These are phyloP conservation scores for Immersiporthe knoxdaviesiana DNA, from an alignment of 2,329 filamentous ascomycete species.

Conservation along the genomic window DNA sequence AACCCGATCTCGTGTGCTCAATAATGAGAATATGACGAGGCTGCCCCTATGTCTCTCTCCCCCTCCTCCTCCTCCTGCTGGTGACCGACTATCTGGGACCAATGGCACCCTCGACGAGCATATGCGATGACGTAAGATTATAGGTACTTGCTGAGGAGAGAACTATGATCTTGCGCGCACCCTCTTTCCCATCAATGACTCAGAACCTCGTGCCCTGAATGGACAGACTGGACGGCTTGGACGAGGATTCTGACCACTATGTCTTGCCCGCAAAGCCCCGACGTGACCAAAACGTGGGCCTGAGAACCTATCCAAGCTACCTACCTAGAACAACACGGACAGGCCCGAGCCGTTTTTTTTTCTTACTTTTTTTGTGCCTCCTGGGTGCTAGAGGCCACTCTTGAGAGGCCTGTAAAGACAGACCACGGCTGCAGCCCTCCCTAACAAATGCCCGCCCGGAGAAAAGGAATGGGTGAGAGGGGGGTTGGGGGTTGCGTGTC, in stretches of 20 bases:
- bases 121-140: conserved; percentile 13
- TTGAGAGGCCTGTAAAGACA: background rate
- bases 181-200: background rate
- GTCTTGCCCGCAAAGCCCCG: background rate
- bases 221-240: background rate
- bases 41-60: background rate
- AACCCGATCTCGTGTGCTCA: background rate
- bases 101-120: background rate
- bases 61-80: background rate
- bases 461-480: no score
- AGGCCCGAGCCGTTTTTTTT: conserved; percentile 12
- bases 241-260: background rate
- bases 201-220: background rate
- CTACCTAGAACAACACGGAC: conserved; percentile 3
- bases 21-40: background rate
- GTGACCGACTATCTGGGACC: background rate
- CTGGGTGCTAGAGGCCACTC: no score
- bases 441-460: background rate
- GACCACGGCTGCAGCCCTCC: no score
- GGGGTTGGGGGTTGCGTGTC: no score
- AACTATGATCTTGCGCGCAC: background rate
- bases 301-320: background rate
- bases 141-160: background rate
- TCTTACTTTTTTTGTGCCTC: background rate
- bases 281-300: background rate